Evolutionary conservation across 23 red algal genomes (phyloP).

Genomic region (Gracilaria gracilis): DNA sequence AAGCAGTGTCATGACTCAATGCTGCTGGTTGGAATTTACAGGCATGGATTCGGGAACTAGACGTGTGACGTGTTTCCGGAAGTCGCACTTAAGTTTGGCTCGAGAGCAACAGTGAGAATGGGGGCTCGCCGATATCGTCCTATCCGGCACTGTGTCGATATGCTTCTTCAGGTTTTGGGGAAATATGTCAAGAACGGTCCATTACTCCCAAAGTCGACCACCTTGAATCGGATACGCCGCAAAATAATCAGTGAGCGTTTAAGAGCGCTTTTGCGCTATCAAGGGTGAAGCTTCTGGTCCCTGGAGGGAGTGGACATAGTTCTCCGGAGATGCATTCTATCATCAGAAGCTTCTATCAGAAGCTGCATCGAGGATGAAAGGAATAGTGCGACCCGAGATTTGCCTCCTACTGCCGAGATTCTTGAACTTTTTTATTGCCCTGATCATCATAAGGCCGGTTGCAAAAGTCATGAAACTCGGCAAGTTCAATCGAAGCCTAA

Average conservation of each 20-base stretch:
- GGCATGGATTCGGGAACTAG: no score
- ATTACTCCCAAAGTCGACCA: slow-evolving; percentile 20
- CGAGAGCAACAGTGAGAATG: slow-evolving; percentile 24
- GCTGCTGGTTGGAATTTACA: no score
- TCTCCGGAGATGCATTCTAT: slow-evolving; percentile 4
- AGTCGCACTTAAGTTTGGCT: no score
- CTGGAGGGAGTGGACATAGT: background rate
- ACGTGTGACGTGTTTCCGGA: no score
- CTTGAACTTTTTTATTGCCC: background rate
- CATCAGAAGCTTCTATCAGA: slow-evolving; percentile 39
- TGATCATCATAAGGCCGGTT: slow-evolving; percentile 44
- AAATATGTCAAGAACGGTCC: slow-evolving; percentile 35
- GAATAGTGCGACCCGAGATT: background rate
- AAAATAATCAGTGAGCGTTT: slow-evolving; percentile 18
- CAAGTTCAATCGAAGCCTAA: slow-evolving; percentile 10
- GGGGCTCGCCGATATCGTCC: slow-evolving; percentile 37
- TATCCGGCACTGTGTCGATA: slow-evolving; percentile 28
- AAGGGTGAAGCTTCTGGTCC: background rate
- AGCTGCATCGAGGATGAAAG: slow-evolving; percentile 9
- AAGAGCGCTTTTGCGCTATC: background rate
- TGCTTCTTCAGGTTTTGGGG: slow-evolving; percentile 3
- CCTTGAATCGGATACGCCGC: background rate
- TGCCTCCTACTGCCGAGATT: slow-evolving; percentile 23
- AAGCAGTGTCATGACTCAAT: no score
- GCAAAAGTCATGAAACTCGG: slow-evolving; percentile 48